Evolutionary conservation across 495 filamentous ascomycete genomes (phyloP).

Genomic region (Penicillium flavigenum): DNA sequence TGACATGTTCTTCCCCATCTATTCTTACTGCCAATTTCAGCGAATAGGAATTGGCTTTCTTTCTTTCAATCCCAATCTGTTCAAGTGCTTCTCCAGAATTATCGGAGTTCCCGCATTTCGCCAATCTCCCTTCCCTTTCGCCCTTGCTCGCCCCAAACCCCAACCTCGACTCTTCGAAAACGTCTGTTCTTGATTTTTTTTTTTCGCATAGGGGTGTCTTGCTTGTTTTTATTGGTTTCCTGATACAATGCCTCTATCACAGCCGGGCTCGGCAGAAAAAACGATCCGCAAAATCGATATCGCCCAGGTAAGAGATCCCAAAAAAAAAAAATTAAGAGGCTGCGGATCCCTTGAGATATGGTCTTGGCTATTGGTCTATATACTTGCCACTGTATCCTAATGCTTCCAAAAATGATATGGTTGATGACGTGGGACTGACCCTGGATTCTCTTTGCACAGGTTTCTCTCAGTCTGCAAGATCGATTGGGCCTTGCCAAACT

Average conservation of each 20-base stretch:
- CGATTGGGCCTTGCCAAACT: slow-evolving; percentile 92
- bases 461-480: slow-evolving; percentile 86
- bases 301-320: slow-evolving; percentile 65
- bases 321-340: slow-evolving; percentile 4
- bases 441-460: slow-evolving; percentile 51
- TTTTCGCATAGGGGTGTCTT: slow-evolving; percentile 1
- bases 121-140: slow-evolving; percentile 33
- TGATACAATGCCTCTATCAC: slow-evolving; percentile 37
- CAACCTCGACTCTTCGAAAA: slow-evolving; percentile 10
- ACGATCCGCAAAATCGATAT: slow-evolving; percentile 56
- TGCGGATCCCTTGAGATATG: slow-evolving; percentile 2
- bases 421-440: slow-evolving; percentile 12
- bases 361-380: neutral
- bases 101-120: slow-evolving; percentile 22
- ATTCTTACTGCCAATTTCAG: too few species aligned
- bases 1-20: too few species aligned
- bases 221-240: slow-evolving; percentile 12
- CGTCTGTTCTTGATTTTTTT: neutral
- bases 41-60: neutral
- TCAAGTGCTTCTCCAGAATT: slow-evolving; percentile 9
- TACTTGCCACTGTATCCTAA: neutral
- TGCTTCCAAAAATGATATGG: neutral
- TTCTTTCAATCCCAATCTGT: neutral
- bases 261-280: slow-evolving; percentile 40
- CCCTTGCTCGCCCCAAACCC: slow-evolving; percentile 24